Conservation (phyloP, 352 stramenopile genomes). For the Globisporangium spiculum region DNA sequence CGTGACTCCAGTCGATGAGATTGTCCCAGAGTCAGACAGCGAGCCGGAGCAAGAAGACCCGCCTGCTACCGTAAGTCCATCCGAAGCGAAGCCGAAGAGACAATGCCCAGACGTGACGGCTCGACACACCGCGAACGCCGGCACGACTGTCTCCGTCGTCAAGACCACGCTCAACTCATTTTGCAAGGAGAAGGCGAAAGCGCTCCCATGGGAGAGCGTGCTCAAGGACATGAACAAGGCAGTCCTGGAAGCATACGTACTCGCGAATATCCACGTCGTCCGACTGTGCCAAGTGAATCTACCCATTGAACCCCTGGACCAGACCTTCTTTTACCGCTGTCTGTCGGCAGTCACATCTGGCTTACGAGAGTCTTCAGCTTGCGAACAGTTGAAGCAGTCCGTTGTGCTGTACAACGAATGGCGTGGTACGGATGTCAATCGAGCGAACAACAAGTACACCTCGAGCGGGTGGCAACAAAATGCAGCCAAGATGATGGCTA, state of each 20-base stretch:
- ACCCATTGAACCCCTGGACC: background rate
- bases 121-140: too few species aligned
- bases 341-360: conserved; percentile 6
- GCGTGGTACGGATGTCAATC: background rate
- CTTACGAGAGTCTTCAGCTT: background rate
- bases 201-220: conserved; percentile 10
- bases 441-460: conserved; percentile 6
- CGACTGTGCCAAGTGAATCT: conserved; percentile 9
- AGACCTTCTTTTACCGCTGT: conserved; percentile 15
- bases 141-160: too few species aligned
- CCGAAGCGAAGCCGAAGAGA: too few species aligned
- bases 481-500: conserved; percentile 1
- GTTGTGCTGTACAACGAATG: conserved; percentile 11
- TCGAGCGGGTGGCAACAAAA: conserved; percentile 1
- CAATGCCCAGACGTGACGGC: too few species aligned
- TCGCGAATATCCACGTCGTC: conserved; percentile 15
- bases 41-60: background rate
- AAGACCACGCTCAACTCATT: conserved; percentile 12
- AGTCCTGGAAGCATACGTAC: conserved; percentile 11
- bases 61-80: background rate
- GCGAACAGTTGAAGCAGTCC: conserved; percentile 10
- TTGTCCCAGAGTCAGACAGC: background rate
- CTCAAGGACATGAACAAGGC: conserved; percentile 16
- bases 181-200: background rate
- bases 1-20: background rate